Percentiles rank a stretch among this genome's conserved stretches.
Evolutionary conservation across 768 basidiomycete species (phyloP).

Genomic region (Naganishia randhawae): DNA sequence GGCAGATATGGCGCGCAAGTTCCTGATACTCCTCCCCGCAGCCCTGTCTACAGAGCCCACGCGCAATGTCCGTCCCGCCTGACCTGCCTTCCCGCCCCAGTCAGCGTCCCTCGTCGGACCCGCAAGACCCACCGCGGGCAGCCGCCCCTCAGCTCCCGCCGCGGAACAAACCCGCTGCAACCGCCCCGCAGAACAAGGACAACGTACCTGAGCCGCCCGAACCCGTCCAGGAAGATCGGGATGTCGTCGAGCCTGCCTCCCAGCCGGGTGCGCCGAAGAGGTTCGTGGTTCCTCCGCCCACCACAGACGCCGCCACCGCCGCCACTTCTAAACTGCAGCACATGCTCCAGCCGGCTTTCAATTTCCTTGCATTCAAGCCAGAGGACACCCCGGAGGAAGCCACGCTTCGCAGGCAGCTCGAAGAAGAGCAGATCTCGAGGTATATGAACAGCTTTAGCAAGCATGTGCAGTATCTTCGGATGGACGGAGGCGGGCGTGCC

Average conservation of each 20-base stretch:
- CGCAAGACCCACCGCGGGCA: too few relatives aligned
- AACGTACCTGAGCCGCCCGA: background rate
- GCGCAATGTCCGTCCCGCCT: background rate
- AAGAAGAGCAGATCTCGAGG: conserved; percentile 11
- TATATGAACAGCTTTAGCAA: conserved; percentile 18
- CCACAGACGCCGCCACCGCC: background rate
- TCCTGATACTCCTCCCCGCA: too few relatives aligned
- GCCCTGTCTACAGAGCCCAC: background rate
- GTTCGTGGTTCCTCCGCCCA: too few relatives aligned
- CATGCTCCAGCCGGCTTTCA: background rate
- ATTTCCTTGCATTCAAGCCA: background rate
- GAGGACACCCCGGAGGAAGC: background rate
- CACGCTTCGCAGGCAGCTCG: background rate
- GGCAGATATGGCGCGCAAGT: background rate
- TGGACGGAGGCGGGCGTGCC: background rate
- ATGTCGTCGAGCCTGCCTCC: background rate
- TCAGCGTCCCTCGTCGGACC: background rate
- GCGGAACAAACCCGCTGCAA: background rate
- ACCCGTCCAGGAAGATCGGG: background rate
- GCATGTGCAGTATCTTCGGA: conserved; percentile 16
- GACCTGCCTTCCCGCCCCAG: background rate
- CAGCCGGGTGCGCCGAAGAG: background rate
- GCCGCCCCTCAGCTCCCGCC: background rate
- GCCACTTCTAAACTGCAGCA: background rate
- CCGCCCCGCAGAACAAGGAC: background rate